Evolutionary conservation across 2,329 filamentous ascomycete species (phyloP), one percentile per base, ranked within the genome.

Genomic region (Cyphellophora europaea): DNA sequence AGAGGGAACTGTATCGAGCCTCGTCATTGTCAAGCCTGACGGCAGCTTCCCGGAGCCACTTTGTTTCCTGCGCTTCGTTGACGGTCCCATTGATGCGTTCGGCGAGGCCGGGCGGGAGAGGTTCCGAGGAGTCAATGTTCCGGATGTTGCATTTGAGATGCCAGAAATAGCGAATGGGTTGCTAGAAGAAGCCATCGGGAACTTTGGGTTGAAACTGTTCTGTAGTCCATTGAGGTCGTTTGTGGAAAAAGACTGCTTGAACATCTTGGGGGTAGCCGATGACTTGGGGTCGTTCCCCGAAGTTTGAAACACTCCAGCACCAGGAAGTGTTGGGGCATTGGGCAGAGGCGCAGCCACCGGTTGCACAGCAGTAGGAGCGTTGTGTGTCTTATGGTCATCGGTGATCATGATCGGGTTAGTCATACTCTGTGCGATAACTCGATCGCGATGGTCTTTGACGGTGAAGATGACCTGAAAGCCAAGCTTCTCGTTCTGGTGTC

Each of bases 401-500:
- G 91, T 96, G 44, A 96, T 95, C 73, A 95, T 89, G 45, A 96
- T 93, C 1, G 86, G 83, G 36, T 81, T 78, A 13, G 85, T 86
- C 45, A 94, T 80, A 34, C 79, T 77, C 59, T 98, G 89, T 5
- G 86, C 83, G 28, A 96, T 65, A 19, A 94, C 65, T 29, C 77
- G 77, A 49, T 79, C 82, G 44, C 76, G 65, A 52, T 75, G 75
- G 58, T 95, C 85, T 54, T 88, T 93, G 52, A 98, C 71, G 1
- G 89, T 96, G 59, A 96, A 93, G 44, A 98, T 93, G 50, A 96
- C 87, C 50, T 72, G 72, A 60, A 95, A 98, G 2, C 89, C 89
- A 47, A 81, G 67, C 63, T 96, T 96, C 61, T 96, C 91, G 40
- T 82, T 78, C 50, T 96, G 89, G 55, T 98, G 89, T 13, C 89